These are phyloP conservation scores for Aphanomyces stellatus DNA, from an alignment of 352 stramenopile genomes.

Conservation along the genomic window DNA sequence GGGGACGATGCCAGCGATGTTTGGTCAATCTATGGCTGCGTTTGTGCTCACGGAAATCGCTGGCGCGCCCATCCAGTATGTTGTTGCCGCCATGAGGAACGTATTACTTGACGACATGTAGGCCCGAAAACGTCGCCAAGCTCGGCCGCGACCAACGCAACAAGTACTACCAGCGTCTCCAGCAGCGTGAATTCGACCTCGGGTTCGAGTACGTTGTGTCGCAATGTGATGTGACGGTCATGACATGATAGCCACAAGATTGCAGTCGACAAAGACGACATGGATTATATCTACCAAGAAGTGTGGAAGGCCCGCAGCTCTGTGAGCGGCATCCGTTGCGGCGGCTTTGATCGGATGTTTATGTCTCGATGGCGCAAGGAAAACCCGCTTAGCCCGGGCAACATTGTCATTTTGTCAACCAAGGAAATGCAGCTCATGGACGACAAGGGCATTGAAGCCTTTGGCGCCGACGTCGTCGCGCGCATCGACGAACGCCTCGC, in stretches of 20 bases:
- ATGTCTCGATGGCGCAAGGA: constrained; percentile 77
- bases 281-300: constrained; percentile 83
- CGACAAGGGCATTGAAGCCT: constrained; percentile 46
- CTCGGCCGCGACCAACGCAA: constrained; percentile 78
- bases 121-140: constrained; percentile 48
- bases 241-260: constrained; percentile 33
- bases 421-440: constrained; percentile 63
- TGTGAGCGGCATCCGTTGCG: constrained; percentile 56
- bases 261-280: constrained; percentile 73
- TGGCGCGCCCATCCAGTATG: constrained; percentile 72
- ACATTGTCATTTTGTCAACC: constrained; percentile 79
- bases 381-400: constrained; percentile 61
- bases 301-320: constrained; percentile 75
- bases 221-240: neutral
- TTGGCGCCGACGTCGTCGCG: constrained; percentile 51
- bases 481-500: constrained; percentile 54
- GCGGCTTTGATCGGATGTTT: constrained; percentile 66
- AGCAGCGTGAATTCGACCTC: constrained; percentile 62
- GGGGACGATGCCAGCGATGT: constrained; percentile 91
- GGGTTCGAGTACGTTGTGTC: constrained; percentile 29
- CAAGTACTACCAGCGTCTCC: constrained; percentile 75
- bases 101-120: neutral
- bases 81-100: neutral
- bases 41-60: constrained; percentile 92
- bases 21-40: constrained; percentile 95